Base-by-base conservation (phyloP, 2,329 filamentous ascomycete genomes). In the Calonectria crousiana region DNA sequence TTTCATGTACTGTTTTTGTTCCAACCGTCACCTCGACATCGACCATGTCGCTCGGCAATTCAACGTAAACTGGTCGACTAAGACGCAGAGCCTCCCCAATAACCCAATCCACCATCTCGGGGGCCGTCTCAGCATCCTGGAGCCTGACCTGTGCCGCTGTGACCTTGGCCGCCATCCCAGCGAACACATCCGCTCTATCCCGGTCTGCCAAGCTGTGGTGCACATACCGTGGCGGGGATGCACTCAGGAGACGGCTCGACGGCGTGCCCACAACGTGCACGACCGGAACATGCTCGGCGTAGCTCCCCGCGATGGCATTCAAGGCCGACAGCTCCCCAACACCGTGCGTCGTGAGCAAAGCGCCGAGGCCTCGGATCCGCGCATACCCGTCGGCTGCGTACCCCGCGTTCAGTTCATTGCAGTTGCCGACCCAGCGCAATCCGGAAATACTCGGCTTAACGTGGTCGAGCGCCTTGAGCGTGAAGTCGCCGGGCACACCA, bases 391-490 rank as follows among this genome's bases (percentile, higher is more conserved):
- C 56, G 16, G 56, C 56, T 14, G 56, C 56, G 23, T 62, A 62
- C 36, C 56, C 56, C 56, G 56, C 56, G 56, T 62, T 62, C 14
- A 62, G n/a, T 20, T 62, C 56, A 16, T 62, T 62, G 23, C 56
- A 62, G 36, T 62, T 62, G n/a, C 56, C 56, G 26, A 62, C 56
- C 56, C 56, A 62, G 9, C 56, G 56, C 23, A 62, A 6, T 16
- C 56, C 56, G 11, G 56, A 62, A 26, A 62, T 16, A 28, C 6
- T 14, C 36, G 34, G 56, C 16, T 62, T 62, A 14, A 20, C 56
- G 18, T 62, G 18, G 14, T 62, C 56, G 14, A 62, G 34, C 11
- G 56, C 23, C 13, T 62, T 62, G 23, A 62, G 56, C 8, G 56
- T 62, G 18, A 62, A 62, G 20, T 62, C 56, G 14, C 56, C 56